phyloP scores from a whole-genome alignment of 1,284 basidiomycete genomes.

The Papiliotrema terrestris region DNA sequence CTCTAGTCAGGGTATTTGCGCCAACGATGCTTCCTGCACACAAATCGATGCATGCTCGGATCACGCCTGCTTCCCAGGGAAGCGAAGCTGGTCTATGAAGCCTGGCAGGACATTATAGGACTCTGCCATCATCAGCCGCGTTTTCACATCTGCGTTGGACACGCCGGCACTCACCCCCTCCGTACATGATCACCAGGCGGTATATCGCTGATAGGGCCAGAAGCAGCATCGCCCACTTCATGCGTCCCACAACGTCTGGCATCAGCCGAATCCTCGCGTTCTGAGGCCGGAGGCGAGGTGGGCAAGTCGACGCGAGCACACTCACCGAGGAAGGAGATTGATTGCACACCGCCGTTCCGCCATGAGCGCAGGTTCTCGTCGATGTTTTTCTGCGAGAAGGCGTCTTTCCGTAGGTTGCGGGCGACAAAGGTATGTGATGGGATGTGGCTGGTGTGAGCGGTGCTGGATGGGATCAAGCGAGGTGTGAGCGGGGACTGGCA shows the following conservation, averaged over 20 bases:
- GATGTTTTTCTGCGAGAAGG: constrained; percentile 31
- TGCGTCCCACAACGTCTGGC: constrained; percentile 22
- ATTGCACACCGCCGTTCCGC: constrained; percentile 32
- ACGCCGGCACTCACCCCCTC: constrained; percentile 30
- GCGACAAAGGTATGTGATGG: constrained; percentile 40
- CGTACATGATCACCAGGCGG: constrained; percentile 24
- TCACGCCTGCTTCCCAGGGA: constrained; percentile 4
- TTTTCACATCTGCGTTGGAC: not conserved
- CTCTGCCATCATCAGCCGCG: constrained; percentile 13
- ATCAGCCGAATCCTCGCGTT: not conserved
- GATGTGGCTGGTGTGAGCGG: constrained; percentile 29
- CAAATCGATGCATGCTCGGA: no score
- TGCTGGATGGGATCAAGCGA: no score
- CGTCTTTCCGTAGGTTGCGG: constrained; percentile 30
- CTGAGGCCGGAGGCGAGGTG: not conserved
- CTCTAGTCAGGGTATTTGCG: no score
- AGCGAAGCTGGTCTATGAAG: constrained; percentile 23
- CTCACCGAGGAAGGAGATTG: constrained; percentile 25
- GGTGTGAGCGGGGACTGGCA: no score
- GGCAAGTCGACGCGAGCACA: not conserved
- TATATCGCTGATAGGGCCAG: constrained; percentile 36
- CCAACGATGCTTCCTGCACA: no score
- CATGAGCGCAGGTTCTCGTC: constrained; percentile 35
- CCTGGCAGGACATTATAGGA: constrained; percentile 38
- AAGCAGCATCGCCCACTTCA: constrained; percentile 33